Evolutionary conservation across 2,329 filamentous ascomycete genomes (phyloP), one percentile per base, ranked within the genome.

Genomic region (Trichoderma simmonsii): DNA sequence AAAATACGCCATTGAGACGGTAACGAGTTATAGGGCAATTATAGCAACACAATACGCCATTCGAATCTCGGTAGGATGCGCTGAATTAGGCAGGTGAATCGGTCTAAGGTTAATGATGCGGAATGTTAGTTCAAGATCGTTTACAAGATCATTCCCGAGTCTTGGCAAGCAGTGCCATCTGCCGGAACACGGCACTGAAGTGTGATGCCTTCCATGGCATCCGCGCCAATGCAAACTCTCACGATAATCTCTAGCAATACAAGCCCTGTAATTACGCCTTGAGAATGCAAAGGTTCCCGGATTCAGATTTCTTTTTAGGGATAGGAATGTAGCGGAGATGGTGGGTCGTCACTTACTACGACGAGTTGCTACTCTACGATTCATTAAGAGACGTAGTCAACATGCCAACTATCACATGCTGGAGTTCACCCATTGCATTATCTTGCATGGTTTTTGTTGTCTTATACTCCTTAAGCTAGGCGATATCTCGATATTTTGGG

Each of bases 241-340:
- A 54, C 11, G 21, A 54, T 54, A 54, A 54, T 54, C n/a, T 61
- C 28, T 36, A 65, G 43, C 63, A 67, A 67, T 57, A 15, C 48
- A 15, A 54, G 48, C 64, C 48, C 64, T 67, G 48, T 3, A 67
- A 67, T 67, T 67, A 67, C 64, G 64, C 48, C 64, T 67, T 67
- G 9, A 43, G 3, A 43, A 43, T 39, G 48, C 48, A 56, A 67
- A 57, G 18, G 7, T 57, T 57, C 12, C 24, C 48, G 48, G 30
- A 26, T n/a, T 2, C 36, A 14, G 30, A 6, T 34, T 64, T 67
- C 64, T 39, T 15, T 24, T 57, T 57, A 21, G n/a, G 64, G 64
- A 39, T 26, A 57, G 15, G 21, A 39, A 56, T n/a, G 12, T 14
- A 28, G 24, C 36, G n/a, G 32, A 15, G 32, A 39, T 21, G 24